A percentile compares a stretch with the other conserved stretches of the same genome.
Evolutionary conservation across 805 yeast species (phyloP).

Genomic region (Scheffersomyces stipitis): DNA sequence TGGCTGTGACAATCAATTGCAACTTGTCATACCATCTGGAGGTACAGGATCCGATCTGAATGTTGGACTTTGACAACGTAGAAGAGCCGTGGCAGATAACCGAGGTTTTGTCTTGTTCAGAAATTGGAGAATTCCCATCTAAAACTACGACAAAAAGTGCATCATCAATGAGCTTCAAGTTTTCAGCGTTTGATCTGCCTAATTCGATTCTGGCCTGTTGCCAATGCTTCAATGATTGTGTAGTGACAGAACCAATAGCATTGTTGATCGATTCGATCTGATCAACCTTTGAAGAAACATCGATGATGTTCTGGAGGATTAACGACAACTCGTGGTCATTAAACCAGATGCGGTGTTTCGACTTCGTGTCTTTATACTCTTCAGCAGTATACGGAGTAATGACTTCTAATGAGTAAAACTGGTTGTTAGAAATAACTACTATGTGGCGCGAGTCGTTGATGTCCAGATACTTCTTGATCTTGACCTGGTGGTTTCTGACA

Average conservation of each 20-base stretch:
- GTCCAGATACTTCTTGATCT: slow-evolving; percentile 32
- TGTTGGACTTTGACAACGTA: slow-evolving; percentile 41
- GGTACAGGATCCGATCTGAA: slow-evolving; percentile 58
- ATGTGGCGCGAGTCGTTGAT: slow-evolving; percentile 46
- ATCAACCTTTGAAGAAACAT: slow-evolving; percentile 33
- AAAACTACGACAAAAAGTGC: slow-evolving; percentile 54
- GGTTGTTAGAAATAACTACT: slow-evolving; percentile 50
- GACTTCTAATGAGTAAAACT: slow-evolving; percentile 51
- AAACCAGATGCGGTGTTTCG: slow-evolving; percentile 48
- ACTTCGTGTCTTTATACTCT: slow-evolving; percentile 15
- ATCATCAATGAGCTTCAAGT: slow-evolving; percentile 42
- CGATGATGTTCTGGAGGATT: slow-evolving; percentile 44
- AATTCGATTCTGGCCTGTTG: slow-evolving; percentile 44
- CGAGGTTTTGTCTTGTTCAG: slow-evolving; percentile 49
- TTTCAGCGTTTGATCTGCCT: slow-evolving; percentile 34
- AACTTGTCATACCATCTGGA: slow-evolving; percentile 61
- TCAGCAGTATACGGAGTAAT: slow-evolving; percentile 28
- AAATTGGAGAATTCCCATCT: slow-evolving; percentile 46
- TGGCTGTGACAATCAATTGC: slow-evolving; percentile 52
- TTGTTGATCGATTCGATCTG: slow-evolving; percentile 40
- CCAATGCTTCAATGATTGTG: slow-evolving; percentile 53
- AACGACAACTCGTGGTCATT: slow-evolving; percentile 50
- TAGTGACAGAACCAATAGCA: slow-evolving; percentile 55
- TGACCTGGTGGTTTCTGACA: slow-evolving; percentile 28
- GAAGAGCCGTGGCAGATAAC: slow-evolving; percentile 55